A percentile compares a stretch with the other conserved stretches of the same genome.
Conservation (phyloP, 805 yeast species). For the Yarrowia sp. region DNA sequence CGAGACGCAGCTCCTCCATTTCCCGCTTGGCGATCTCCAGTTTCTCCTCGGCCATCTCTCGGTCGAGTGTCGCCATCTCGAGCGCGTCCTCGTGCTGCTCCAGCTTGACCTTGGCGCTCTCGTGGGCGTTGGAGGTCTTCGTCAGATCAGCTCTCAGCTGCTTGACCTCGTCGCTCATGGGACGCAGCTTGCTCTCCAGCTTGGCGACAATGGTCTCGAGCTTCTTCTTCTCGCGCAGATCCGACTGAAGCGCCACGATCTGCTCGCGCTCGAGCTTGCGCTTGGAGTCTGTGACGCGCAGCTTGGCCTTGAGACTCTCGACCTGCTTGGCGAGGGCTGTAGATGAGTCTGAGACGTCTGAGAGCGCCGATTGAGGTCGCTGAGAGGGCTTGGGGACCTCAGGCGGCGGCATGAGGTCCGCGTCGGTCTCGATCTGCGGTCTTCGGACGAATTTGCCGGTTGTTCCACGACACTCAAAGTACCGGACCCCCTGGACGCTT, state of each 20-base stretch:
- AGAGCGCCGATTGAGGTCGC: neutral
- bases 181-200: constrained; percentile 36
- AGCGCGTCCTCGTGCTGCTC: constrained; percentile 35
- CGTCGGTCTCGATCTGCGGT: constrained; percentile 47
- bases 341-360: neutral
- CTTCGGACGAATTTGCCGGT: constrained; percentile 84
- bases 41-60: constrained; percentile 41
- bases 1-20: constrained; percentile 32
- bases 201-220: constrained; percentile 36
- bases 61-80: constrained; percentile 40
- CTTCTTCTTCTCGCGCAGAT: constrained; percentile 32
- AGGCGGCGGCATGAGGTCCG: constrained; percentile 36
- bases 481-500: constrained; percentile 53
- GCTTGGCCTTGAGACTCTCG: constrained; percentile 33
- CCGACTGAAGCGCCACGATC: constrained; percentile 30
- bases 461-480: constrained; percentile 55
- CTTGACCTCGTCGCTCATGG: constrained; percentile 37
- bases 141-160: constrained; percentile 31
- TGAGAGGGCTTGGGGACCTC: neutral
- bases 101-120: constrained; percentile 28
- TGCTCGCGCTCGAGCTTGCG: constrained; percentile 35
- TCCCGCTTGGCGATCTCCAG: constrained; percentile 34
- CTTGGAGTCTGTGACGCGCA: constrained; percentile 33
- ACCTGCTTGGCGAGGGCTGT: constrained; percentile 29
- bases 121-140: neutral